Evolutionary conservation across 2,329 filamentous ascomycete genomes (phyloP).

Genomic region (Hansfordia pulvinata): DNA sequence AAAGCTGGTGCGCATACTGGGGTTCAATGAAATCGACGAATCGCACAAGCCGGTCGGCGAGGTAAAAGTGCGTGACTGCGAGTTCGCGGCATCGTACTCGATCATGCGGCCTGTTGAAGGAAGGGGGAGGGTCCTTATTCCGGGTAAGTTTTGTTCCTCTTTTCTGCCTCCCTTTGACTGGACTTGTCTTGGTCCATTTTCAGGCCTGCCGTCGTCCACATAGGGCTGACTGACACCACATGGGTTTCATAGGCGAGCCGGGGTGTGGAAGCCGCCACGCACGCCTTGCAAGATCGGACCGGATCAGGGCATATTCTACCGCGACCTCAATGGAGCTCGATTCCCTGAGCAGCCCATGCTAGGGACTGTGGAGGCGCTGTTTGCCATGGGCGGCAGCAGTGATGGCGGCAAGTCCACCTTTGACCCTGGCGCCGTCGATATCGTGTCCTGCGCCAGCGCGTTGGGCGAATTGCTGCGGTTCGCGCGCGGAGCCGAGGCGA

Average conservation of each 20-base stretch:
- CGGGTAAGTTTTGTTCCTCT: slow-evolving; percentile 10
- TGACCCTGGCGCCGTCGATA: slow-evolving; percentile 8
- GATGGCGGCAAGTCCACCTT: slow-evolving; percentile 7
- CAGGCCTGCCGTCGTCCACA: too few relatives aligned
- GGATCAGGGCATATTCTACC: slow-evolving; percentile 9
- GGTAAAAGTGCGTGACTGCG: too few relatives aligned
- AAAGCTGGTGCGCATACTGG: too few relatives aligned
- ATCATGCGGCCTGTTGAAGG: slow-evolving; percentile 6
- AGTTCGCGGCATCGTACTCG: slow-evolving; percentile 11
- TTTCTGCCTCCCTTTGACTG: too few relatives aligned
- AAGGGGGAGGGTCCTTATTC: slow-evolving; percentile 9
- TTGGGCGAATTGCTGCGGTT: slow-evolving; percentile 13
- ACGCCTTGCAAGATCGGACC: slow-evolving; percentile 7
- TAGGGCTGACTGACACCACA: slow-evolving; percentile 2
- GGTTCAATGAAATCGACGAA: too few relatives aligned
- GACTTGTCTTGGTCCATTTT: too few relatives aligned
- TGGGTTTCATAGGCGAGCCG: slow-evolving; percentile 8
- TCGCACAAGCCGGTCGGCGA: too few relatives aligned
- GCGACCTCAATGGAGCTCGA: slow-evolving; percentile 11
- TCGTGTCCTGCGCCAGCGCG: slow-evolving; percentile 12
- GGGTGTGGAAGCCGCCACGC: slow-evolving; percentile 9
- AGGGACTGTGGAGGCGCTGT: slow-evolving; percentile 9
- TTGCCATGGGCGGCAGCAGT: too few relatives aligned
- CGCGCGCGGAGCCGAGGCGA: slow-evolving; percentile 6
- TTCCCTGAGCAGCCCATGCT: slow-evolving; percentile 11